Evolutionary conservation across 2,329 filamentous ascomycete species (phyloP).

Genomic region (Emmonsiellopsis sp.): DNA sequence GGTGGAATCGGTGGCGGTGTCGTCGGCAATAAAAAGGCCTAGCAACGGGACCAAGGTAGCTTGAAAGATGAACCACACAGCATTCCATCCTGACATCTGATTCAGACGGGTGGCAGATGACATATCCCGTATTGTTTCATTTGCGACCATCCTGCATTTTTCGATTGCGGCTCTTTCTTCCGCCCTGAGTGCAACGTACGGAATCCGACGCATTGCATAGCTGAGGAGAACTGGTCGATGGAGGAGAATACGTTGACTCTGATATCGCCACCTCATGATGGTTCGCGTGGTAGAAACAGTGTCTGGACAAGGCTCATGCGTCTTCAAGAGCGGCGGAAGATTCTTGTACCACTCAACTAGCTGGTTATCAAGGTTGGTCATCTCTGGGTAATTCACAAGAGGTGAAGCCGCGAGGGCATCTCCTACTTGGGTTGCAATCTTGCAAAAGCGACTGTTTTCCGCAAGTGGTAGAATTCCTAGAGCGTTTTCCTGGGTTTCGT

Average conservation of each 20-base stretch:
- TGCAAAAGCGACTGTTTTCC: constrained; percentile 71
- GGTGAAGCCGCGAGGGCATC: constrained; percentile 64
- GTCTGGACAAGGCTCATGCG: constrained; percentile 59
- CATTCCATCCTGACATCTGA: constrained; percentile 72
- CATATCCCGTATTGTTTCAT: constrained; percentile 64
- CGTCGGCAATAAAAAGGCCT: constrained; percentile 50
- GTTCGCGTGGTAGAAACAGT: constrained; percentile 60
- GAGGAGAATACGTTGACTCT: constrained; percentile 67
- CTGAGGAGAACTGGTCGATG: constrained; percentile 65
- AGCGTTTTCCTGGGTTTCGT: constrained; percentile 43
- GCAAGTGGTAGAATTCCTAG: constrained; percentile 61
- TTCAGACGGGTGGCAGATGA: constrained; percentile 60
- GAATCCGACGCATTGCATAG: constrained; percentile 46
- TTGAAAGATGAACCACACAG: constrained; percentile 74
- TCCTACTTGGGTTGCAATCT: constrained; percentile 68
- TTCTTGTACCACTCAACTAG: constrained; percentile 64
- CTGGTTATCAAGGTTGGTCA: constrained; percentile 57
- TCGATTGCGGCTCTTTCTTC: constrained; percentile 61
- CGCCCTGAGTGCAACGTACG: constrained; percentile 42
- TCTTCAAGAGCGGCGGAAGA: constrained; percentile 57
- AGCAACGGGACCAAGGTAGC: constrained; percentile 71
- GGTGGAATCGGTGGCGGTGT: constrained; percentile 48
- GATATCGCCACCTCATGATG: constrained; percentile 75
- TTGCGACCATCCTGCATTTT: constrained; percentile 60
- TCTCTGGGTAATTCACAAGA: constrained; percentile 57